A percentile compares a stretch with the other conserved stretches of the same genome.
Evolutionary conservation across 495 filamentous ascomycete species (phyloP).

Genomic region (Hypoxylon fragiforme): DNA sequence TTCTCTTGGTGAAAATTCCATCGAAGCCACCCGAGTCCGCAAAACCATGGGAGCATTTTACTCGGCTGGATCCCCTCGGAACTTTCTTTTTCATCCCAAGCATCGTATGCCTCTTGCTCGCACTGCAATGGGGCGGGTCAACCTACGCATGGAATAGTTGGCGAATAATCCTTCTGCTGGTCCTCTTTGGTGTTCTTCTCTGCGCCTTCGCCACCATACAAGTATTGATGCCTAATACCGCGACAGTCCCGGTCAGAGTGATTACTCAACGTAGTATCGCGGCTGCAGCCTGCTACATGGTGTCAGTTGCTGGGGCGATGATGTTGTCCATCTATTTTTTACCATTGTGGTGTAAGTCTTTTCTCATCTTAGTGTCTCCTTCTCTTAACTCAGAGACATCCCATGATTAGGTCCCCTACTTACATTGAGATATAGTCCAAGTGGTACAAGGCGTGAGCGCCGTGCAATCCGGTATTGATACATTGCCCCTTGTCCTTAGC

Average conservation of each 20-base stretch:
- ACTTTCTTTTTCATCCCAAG: conserved; percentile 71
- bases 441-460: conserved; percentile 63
- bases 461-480: conserved; percentile 61
- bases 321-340: conserved; percentile 70
- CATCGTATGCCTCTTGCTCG: conserved; percentile 72
- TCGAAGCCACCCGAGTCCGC: conserved; percentile 39
- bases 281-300: conserved; percentile 60
- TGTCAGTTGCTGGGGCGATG: conserved; percentile 65
- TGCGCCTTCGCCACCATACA: conserved; percentile 67
- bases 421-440: conserved; percentile 67
- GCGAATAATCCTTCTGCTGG: conserved; percentile 70
- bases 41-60: conserved; percentile 47
- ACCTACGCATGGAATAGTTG: conserved; percentile 68
- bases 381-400: conserved; percentile 28
- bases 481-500: conserved; percentile 60
- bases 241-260: conserved; percentile 75
- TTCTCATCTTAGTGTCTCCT: conserved; percentile 34
- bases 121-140: conserved; percentile 84
- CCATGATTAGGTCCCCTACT: conserved; percentile 45
- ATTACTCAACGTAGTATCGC: conserved; percentile 75
- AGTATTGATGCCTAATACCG: conserved; percentile 66
- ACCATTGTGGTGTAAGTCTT: conserved; percentile 73
- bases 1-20: conserved; percentile 52
- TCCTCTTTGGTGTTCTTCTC: conserved; percentile 64
- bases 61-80: conserved; percentile 70